Evolutionary conservation across 2,329 filamentous ascomycete species (phyloP), one percentile per base, ranked within the genome.

Genomic region (Aphanocladium album): DNA sequence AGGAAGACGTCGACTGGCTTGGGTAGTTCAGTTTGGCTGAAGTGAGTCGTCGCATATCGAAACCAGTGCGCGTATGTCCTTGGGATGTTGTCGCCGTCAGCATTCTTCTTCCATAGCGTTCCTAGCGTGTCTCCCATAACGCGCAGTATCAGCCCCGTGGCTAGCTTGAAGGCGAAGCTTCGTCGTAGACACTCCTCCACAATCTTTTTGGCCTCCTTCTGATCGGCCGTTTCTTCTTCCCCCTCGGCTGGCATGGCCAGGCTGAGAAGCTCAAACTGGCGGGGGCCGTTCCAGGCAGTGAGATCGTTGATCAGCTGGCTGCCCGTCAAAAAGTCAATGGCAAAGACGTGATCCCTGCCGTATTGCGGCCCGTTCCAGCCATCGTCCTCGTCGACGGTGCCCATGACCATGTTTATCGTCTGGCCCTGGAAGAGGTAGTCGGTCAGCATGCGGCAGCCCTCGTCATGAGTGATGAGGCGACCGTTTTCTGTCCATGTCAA

Each of bases 341-440:
- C 78, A 54, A 77, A 84, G 27, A 85, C 69, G 60, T 80, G 76
- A 57, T 81, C 67, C 2, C 72, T 69, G 2, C 75, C 73, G 63
- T 85, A 85, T 39, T 72, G 68, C 0, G 83, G 82, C 1, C 83
- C 82, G 66, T 85, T 70, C 83, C 83, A 86, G 0, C 68, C 72
- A 33, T 76, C 77, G 33, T 79, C 76, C 3, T 76, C 71, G 62
- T 85, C 82, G 0, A 83, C 66, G 5, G 81, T 75, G 2, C 79
- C 76, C 77, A 83, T 78, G 1, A 80, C 81, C 69, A 80, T 70
- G 7, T 74, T 76, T 63, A 83, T 76, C 3, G 74, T 80, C 62
- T 84, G 81, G 3, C 80, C 82, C 62, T 86, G 82, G 45, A 81
- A 79, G 60, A 84, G 83, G 63, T 85, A 86, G 65, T 86, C 82